A percentile compares a stretch with the other conserved stretches of the same genome.
Evolutionary conservation across 495 filamentous ascomycete genomes (phyloP).

Genomic region (Xylaria longipes): DNA sequence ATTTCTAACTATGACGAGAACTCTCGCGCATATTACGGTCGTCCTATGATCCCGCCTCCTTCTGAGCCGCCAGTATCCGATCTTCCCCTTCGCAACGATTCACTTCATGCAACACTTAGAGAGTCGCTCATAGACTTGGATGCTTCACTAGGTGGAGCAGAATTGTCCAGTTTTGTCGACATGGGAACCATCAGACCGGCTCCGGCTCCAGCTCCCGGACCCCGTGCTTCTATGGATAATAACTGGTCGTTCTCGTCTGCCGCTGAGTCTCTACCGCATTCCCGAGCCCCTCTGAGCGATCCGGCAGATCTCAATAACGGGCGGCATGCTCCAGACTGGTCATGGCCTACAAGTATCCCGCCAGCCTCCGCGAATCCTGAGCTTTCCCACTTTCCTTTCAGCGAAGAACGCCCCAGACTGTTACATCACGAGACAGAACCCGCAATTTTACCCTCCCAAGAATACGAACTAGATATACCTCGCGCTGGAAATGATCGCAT

Average conservation of each 20-base stretch:
- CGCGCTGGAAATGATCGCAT: constrained; percentile 44
- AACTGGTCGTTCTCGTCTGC: constrained; percentile 44
- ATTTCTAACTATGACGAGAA: constrained; percentile 64
- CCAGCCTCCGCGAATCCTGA: constrained; percentile 59
- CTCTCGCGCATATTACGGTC: constrained; percentile 57
- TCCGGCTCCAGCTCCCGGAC: constrained; percentile 38
- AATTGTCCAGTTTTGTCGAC: constrained; percentile 61
- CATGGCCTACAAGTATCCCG: constrained; percentile 60
- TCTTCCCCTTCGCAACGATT: constrained; percentile 60
- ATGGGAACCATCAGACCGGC: constrained; percentile 65
- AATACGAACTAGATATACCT: constrained; percentile 39
- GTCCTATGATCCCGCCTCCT: constrained; percentile 38
- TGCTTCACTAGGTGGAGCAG: constrained; percentile 51
- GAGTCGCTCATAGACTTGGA: constrained; percentile 67
- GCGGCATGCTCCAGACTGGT: constrained; percentile 66
- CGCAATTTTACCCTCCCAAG: constrained; percentile 48
- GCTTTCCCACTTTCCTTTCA: constrained; percentile 54
- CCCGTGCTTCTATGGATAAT: constrained; percentile 51
- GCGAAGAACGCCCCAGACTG: constrained; percentile 53
- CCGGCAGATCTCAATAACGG: constrained; percentile 53
- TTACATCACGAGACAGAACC: constrained; percentile 60
- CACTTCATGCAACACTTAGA: constrained; percentile 54
- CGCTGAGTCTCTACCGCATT: constrained; percentile 52
- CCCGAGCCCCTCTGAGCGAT: constrained; percentile 56
- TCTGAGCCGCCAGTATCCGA: constrained; percentile 49